Evolutionary conservation across 108 stramenopile species (phyloP), one percentile per base, ranked within the genome.

Genomic region (Cylindrotheca closterium): DNA sequence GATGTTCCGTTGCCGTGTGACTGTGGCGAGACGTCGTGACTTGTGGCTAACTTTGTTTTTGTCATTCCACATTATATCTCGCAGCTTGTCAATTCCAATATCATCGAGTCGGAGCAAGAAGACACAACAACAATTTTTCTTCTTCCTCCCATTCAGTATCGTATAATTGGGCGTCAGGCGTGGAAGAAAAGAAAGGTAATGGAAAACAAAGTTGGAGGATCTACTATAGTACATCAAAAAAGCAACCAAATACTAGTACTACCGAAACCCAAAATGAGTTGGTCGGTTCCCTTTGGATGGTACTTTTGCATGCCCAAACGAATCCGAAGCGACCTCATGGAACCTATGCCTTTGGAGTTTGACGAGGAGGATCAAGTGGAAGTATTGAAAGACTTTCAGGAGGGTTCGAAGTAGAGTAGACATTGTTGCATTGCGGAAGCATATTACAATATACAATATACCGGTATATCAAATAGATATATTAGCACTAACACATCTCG

Each of bases 91-190:
- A 79, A 79, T 50, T 63, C 78, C 1, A 51, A 70, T 46, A 51
- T 80, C 23, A 47, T 80, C 25, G 28, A 51, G 33, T 22, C 48
- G 22, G 70, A 71, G 46, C 55, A 65, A 48, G 28, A 62, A 46
- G 55, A 70, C 63, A 61, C 65, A 42, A n/a, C n/a, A n/a, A n/a
- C n/a, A n/a, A n/a, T n/a, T n/a, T n/a, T n/a, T n/a, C n/a, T n/a
- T n/a, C n/a, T n/a, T n/a, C 32, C 30, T 52, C 37, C 51, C 2
- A 54, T 79, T n/a, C 57, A 60, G 49, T 80, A 51, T 37, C 60
- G 79, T 0, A 80, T 80, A 26, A 72, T 80, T 25, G 79, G 79
- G 25, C 59, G 79, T 27, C 42, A 74, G 18, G 70, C 79, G 0
- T 58, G 74, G 45, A 67, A 71, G 26, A 22, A 60, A 8, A 27